Evolutionary conservation across 306 rosid genomes (phyloP), one percentile per base, ranked within the genome.

Genomic region (Gynostemma pentaphyllum): DNA sequence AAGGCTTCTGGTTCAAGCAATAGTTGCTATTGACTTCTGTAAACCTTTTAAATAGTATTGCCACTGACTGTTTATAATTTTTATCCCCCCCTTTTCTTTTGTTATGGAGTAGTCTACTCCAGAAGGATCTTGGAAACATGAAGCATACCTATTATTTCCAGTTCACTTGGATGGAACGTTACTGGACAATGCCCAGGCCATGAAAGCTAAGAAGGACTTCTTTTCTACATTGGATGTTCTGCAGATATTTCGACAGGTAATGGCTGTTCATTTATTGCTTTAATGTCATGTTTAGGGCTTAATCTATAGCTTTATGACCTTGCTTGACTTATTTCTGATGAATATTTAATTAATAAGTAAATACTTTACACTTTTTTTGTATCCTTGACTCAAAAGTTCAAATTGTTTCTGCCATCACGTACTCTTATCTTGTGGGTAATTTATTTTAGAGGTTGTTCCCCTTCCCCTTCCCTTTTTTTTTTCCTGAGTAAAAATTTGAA

Each of bases 121-220:
- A 69, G 97, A 87, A 72, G 72, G 77, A 64, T 84, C 99, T 65
- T 83, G 95, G 97, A 84, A 64, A 74, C 90, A 89, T 79, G 99
- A 94, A 79, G 99, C 99, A 9, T 94, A 89, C 78, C 77, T 94
- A 68, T 74, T 94, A 64, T 94, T 94, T 86, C 99, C 99, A 53
- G 95, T 94, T 83, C 99, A 89, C 74, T 76, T 94, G 83, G 99
- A 89, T 74, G 99, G 99, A 81, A 94, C 99, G 18, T 74, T 94
- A 81, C 80, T 94, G 68, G 99, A 94, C 78, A 89, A 89, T 83
- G 82, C 95, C 54, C 82, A 84, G 68, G 72, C 79, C 59, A 89
- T 94, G 99, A 75, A 84, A 70, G 67, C 91, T 67, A 94, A 80
- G 72, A 94, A 94, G 79, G 99, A 94, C 66, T 76, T 52, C 79